Evolutionary conservation across 2,329 filamentous ascomycete species (phyloP).

Genomic region (Phialophora chinensis): DNA sequence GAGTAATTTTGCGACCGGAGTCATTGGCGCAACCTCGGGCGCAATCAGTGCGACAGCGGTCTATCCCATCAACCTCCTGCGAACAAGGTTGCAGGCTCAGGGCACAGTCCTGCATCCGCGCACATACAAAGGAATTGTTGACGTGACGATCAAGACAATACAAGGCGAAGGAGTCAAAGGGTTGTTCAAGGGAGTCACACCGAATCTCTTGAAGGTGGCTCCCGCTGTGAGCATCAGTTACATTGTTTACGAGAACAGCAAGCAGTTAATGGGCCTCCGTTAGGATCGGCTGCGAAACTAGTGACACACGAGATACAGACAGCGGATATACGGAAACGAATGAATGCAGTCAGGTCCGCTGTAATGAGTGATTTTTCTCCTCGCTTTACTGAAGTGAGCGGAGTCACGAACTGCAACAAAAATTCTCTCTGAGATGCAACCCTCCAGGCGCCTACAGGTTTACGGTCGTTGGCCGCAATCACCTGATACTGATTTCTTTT

Average conservation of each 20-base stretch:
- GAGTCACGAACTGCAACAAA: neutral
- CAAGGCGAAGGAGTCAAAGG: constrained; percentile 82
- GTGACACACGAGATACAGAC: neutral
- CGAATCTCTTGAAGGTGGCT: constrained; percentile 94
- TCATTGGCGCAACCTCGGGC: constrained; percentile 88
- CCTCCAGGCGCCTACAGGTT: neutral
- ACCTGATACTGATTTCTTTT: neutral
- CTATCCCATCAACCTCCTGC: constrained; percentile 91
- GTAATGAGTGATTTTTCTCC: neutral
- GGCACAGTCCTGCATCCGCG: constrained; percentile 89
- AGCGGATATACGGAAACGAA: neutral
- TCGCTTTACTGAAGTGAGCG: neutral
- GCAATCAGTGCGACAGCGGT: constrained; percentile 92
- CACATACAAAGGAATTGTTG: constrained; percentile 88
- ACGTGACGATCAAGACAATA: constrained; percentile 84
- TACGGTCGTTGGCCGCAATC: too few relatives aligned
- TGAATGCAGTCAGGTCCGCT: neutral
- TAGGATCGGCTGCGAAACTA: neutral
- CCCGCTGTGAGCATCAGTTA: constrained; percentile 95
- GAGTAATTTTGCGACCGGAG: constrained; percentile 81
- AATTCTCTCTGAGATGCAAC: neutral
- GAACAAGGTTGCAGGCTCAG: constrained; percentile 90
- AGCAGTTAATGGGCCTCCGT: constrained; percentile 67
- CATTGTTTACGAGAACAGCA: constrained; percentile 90
- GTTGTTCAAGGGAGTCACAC: constrained; percentile 92